Base-by-base conservation (phyloP, 1,284 basidiomycete species). In the Schizophyllum amplum region DNA sequence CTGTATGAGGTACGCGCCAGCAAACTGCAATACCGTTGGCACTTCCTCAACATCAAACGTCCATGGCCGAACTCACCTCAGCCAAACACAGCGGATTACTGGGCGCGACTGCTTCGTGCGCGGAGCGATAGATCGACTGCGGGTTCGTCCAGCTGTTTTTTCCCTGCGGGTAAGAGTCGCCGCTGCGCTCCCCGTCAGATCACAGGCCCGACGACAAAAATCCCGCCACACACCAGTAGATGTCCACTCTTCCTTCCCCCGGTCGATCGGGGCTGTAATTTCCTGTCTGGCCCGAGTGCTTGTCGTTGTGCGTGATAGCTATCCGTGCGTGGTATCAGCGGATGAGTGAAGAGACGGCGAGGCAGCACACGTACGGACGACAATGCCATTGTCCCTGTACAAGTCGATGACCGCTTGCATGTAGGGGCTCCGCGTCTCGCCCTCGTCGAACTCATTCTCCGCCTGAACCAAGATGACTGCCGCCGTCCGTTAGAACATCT, bases 391-490 rank as follows among this genome's bases (percentile, higher is more conserved):
- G 1, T 67, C 70, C 22, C 75, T 67, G 56, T 76, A 76, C n/a
- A 71, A 63, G 60, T 79, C 67, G 56, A 78, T 75, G 49, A 80
- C 71, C n/a, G 68, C 71, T 64, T 80, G 77, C 78, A 79, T 79
- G 55, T 80, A 80, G 0, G 71, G 67, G 56, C 72, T 72, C 47
- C 73, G 68, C 15, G 60, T 65, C 9, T 72, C 55, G 48, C 76
- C 73, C 25, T 69, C 75, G 55, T 72, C 77, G 65, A 72, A 84
- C 65, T 83, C 82, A 55, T 83, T 84, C 61, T 83, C 81, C 2
- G 80, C 77, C 63, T 82, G 82, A 4, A 82, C 77, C 26, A 81
- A 73, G 57, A 83, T 79, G 56, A 81, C 76, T 78, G 54, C 4
- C 9, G 47, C 42, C 26, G 25, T 7, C 26, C 24, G 20, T 49